These are phyloP conservation scores for Cajanus cajan DNA, from an alignment of 306 rosid species.

Conservation along the genomic window DNA sequence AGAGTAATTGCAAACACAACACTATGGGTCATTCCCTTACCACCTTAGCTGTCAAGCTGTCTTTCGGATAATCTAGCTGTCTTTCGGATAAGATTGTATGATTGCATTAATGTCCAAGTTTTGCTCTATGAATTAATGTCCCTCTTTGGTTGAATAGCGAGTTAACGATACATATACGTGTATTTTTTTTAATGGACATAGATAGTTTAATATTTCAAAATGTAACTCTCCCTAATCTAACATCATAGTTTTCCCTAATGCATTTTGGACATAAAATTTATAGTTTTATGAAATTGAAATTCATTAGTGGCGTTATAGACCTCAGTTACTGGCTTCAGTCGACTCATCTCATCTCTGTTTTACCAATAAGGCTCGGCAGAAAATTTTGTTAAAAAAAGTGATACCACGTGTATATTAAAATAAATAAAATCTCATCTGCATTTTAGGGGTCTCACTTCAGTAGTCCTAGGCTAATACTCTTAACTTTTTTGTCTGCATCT, in stretches of 20 bases:
- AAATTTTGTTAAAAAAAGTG: no score
- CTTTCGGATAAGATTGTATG: not conserved
- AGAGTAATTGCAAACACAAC: conserved; percentile 41
- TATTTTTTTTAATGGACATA: not conserved
- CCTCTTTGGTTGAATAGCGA: not conserved
- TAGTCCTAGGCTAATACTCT: not conserved
- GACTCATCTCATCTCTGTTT: not conserved
- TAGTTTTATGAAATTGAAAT: not conserved
- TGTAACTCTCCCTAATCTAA: no score
- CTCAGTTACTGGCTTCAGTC: not conserved
- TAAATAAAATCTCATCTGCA: no score
- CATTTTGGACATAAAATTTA: not conserved
- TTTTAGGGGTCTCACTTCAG: not conserved
- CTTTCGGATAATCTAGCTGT: conserved; percentile 24
- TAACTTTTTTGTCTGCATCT: not conserved
- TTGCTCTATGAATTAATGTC: not conserved
- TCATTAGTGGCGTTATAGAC: not conserved
- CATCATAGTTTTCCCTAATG: no score
- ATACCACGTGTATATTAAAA: no score
- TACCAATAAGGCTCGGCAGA: no score
- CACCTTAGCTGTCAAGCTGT: no score
- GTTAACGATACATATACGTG: not conserved
- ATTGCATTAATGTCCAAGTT: not conserved
- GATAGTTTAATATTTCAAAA: no score
- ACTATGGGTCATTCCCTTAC: not conserved